These are phyloP conservation scores for Cercospora sojina DNA, from an alignment of 2,329 filamentous ascomycete species.

Conservation along the genomic window DNA sequence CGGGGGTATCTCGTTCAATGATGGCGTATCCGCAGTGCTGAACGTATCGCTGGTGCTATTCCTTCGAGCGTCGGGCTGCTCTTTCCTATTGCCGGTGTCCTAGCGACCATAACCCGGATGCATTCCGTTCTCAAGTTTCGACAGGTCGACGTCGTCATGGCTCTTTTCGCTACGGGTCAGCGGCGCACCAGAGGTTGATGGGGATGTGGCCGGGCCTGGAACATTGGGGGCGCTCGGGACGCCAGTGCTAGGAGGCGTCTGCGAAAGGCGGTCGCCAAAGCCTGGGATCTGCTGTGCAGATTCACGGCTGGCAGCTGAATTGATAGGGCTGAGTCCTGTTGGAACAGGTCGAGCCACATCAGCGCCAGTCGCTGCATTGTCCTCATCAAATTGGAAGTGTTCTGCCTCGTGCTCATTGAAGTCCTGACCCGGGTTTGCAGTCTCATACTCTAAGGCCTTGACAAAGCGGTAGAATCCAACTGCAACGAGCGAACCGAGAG, in stretches of 20 bases:
- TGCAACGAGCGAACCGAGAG: conserved; percentile 47
- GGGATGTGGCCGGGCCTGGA: neutral
- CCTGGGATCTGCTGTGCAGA: conserved; percentile 8
- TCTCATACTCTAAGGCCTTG: conserved; percentile 53
- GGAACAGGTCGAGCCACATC: conserved; percentile 11
- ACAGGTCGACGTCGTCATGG: neutral
- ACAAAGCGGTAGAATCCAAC: conserved; percentile 52
- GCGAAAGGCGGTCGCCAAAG: conserved; percentile 6
- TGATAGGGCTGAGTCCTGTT: neutral
- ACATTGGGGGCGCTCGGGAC: neutral
- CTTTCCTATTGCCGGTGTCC: conserved; percentile 14
- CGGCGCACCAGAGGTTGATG: neutral
- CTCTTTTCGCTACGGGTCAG: neutral
- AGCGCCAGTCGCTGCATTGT: conserved; percentile 31
- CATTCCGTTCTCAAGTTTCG: conserved; percentile 10
- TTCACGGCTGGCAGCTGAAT: neutral
- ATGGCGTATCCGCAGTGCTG: conserved; percentile 2
- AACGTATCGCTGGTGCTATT: conserved; percentile 5
- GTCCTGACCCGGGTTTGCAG: conserved; percentile 51
- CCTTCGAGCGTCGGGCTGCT: conserved; percentile 2
- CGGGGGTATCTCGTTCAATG: neutral
- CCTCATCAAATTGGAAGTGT: conserved; percentile 39
- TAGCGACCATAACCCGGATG: conserved; percentile 16
- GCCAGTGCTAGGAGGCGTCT: neutral
- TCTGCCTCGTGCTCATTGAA: conserved; percentile 47